Evolutionary conservation across 306 rosid species (phyloP).

Genomic region (Parietaria judaica): DNA sequence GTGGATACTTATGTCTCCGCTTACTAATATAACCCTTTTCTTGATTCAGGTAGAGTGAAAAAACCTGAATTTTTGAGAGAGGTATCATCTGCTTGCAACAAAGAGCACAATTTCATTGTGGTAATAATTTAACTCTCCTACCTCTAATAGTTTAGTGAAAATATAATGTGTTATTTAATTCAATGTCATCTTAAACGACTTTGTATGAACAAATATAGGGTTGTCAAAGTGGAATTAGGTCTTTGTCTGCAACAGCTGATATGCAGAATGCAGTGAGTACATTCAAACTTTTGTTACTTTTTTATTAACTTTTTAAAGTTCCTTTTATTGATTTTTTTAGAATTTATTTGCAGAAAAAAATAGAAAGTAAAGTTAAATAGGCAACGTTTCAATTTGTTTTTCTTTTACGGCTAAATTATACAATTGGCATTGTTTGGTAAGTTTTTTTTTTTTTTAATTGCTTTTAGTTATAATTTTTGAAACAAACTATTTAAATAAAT

Average conservation of each 20-base stretch:
- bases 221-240: constrained; percentile 73
- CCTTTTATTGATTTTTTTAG: neutral
- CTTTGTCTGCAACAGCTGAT: constrained; percentile 54
- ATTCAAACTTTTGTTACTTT: neutral
- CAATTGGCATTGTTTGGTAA: too few species aligned
- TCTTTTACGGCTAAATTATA: too few species aligned
- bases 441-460: too few species aligned
- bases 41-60: constrained; percentile 51
- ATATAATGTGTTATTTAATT: neutral
- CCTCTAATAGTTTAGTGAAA: neutral
- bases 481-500: too few species aligned
- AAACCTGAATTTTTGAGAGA: constrained; percentile 51
- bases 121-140: constrained; percentile 22
- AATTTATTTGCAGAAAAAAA: too few species aligned
- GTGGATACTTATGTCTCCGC: too few species aligned
- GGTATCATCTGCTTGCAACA: constrained; percentile 45
- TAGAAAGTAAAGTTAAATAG: too few species aligned
- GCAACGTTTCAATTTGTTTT: too few species aligned
- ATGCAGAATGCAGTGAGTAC: constrained; percentile 53
- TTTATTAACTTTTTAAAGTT: too few species aligned
- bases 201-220: constrained; percentile 34
- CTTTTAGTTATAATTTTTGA: too few species aligned
- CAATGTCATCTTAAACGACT: neutral
- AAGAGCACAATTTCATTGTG: constrained; percentile 67
- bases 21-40: too few species aligned